phyloP scores from a whole-genome alignment of 345 rosid genomes.

The Capsella bursapastoris region DNA sequence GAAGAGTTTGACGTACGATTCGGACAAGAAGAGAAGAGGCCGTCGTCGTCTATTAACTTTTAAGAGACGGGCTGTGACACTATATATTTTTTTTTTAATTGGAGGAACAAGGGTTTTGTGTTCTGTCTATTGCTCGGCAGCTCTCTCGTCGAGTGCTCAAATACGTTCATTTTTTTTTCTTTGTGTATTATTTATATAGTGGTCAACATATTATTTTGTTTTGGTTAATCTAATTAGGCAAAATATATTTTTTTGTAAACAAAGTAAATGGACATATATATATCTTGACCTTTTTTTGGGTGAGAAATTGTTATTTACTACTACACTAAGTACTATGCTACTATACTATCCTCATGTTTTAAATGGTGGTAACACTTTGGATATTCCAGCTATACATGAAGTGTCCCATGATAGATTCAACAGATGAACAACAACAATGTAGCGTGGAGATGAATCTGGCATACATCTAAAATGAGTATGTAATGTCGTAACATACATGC shows the following conservation, averaged over 20 bases:
- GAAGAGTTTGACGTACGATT: constrained; percentile 31
- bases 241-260: too few relatives aligned
- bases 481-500: background rate
- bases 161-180: background rate
- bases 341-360: background rate
- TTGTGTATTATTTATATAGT: background rate
- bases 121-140: background rate
- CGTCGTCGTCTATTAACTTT: background rate
- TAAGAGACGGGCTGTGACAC: constrained; percentile 8
- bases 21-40: constrained; percentile 16
- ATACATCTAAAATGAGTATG: background rate
- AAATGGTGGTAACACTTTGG: background rate
- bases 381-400: background rate
- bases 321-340: too few relatives aligned
- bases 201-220: background rate
- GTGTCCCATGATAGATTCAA: background rate
- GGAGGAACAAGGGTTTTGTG: constrained; percentile 2
- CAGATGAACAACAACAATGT: background rate
- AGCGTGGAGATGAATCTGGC: background rate
- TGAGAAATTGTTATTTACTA: too few relatives aligned
- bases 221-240: background rate
- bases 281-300: too few relatives aligned
- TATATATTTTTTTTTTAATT: background rate
- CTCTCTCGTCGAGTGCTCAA: background rate
- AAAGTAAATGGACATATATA: too few relatives aligned